Evolutionary conservation across 1,284 basidiomycete genomes (phyloP).

Genomic region (Amylostereum chailletii): DNA sequence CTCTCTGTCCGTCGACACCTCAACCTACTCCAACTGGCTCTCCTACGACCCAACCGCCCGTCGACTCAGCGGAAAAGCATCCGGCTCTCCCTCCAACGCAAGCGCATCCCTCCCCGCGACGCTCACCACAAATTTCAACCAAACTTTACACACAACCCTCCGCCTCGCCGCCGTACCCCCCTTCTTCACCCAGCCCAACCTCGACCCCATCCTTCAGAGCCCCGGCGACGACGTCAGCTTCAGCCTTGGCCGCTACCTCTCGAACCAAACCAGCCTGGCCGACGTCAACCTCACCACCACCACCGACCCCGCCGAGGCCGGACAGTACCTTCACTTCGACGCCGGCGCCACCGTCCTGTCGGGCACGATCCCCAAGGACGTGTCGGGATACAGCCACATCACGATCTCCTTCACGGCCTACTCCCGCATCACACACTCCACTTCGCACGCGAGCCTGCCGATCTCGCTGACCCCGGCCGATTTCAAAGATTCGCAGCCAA

Average conservation of each 20-base stretch:
- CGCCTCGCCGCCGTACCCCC: constrained; percentile 58
- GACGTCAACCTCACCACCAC: constrained; percentile 44
- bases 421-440: constrained; percentile 57
- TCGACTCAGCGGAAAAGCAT: constrained; percentile 55
- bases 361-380: constrained; percentile 41
- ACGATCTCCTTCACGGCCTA: constrained; percentile 55
- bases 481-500: constrained; percentile 19
- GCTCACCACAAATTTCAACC: constrained; percentile 58
- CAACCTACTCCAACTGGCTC: constrained; percentile 51
- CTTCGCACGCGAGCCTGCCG: constrained; percentile 54
- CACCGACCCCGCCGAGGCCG: constrained; percentile 39
- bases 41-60: constrained; percentile 46
- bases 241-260: constrained; percentile 42
- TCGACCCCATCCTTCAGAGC: constrained; percentile 46
- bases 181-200: constrained; percentile 49
- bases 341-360: constrained; percentile 31
- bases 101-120: constrained; percentile 46
- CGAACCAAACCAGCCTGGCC: constrained; percentile 32
- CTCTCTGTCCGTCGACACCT: constrained; percentile 46
- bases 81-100: constrained; percentile 21
- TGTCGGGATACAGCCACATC: constrained; percentile 27
- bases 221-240: constrained; percentile 39
- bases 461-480: constrained; percentile 38
- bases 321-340: constrained; percentile 42
- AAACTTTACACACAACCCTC: constrained; percentile 55